A percentile compares a stretch with the other conserved stretches of the same genome.
phyloP scores from a whole-genome alignment of 352 stramenopile species.

The Phytophthora sp. region DNA sequence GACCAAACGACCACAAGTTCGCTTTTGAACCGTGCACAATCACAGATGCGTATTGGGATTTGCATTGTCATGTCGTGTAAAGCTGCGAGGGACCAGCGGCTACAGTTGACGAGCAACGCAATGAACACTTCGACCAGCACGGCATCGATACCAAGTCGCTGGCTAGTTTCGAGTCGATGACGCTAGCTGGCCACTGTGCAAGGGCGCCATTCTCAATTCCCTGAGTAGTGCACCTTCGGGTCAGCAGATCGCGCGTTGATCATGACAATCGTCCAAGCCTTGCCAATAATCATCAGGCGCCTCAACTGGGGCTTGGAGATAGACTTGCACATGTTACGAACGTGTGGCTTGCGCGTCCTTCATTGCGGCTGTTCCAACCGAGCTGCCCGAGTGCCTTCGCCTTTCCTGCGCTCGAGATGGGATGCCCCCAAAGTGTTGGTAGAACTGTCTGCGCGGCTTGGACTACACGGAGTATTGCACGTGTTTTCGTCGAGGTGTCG shows the following conservation, averaged over 20 bases:
- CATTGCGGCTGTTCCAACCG: conserved; percentile 11
- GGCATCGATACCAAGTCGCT: no score
- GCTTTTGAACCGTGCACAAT: background rate
- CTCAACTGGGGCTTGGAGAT: background rate
- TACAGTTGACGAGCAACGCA: no score
- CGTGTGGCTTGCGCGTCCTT: background rate
- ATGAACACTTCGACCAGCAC: no score
- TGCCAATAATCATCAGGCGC: conserved; percentile 12
- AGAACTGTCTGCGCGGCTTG: background rate
- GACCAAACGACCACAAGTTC: no score
- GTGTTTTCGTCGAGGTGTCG: conserved; percentile 1
- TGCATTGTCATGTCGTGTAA: conserved; percentile 12
- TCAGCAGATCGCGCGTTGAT: conserved; percentile 18
- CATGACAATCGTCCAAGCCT: conserved; percentile 14
- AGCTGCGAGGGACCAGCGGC: no score
- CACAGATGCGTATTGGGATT: conserved; percentile 10
- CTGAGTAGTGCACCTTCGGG: no score
- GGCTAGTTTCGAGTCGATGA: conserved; percentile 3
- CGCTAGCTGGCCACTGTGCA: no score
- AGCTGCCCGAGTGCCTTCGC: no score
- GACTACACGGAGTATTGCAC: conserved; percentile 19
- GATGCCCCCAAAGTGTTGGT: background rate
- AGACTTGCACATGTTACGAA: background rate
- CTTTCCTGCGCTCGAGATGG: background rate
- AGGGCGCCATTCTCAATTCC: no score